Evolutionary conservation across 1,284 basidiomycete species (phyloP).

Genomic region (Coniophora puteana): DNA sequence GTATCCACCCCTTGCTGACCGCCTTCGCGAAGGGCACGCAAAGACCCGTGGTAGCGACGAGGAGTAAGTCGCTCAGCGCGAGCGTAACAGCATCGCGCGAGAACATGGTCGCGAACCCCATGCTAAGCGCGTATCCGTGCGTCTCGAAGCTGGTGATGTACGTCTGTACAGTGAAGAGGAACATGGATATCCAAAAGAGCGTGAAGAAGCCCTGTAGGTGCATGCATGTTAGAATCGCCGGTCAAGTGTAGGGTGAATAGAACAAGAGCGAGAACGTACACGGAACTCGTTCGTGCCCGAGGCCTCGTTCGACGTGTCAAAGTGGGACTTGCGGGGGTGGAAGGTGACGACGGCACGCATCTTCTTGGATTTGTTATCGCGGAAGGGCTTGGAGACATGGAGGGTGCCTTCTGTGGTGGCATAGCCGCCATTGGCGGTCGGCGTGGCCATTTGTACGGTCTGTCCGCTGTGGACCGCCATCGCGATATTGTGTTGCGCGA

Average conservation of each 20-base stretch:
- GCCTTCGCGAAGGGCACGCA: constrained; percentile 84
- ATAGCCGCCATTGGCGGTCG: constrained; percentile 43
- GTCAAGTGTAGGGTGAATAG: no score
- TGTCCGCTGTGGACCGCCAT: neutral
- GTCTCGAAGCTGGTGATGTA: constrained; percentile 76
- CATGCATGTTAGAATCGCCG: constrained; percentile 1
- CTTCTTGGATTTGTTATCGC: constrained; percentile 62
- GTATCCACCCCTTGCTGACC: constrained; percentile 73
- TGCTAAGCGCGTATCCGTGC: constrained; percentile 75
- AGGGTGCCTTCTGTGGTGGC: constrained; percentile 61
- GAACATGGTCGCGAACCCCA: constrained; percentile 86
- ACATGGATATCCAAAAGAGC: constrained; percentile 88
- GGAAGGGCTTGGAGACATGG: constrained; percentile 72
- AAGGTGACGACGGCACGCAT: constrained; percentile 78
- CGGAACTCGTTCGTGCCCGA: constrained; percentile 84
- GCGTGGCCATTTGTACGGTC: constrained; percentile 11
- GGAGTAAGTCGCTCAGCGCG: constrained; percentile 79
- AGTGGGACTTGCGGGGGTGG: constrained; percentile 76
- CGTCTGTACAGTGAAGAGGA: constrained; percentile 74
- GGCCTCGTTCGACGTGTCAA: constrained; percentile 77
- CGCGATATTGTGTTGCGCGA: neutral
- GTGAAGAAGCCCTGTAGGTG: constrained; percentile 79
- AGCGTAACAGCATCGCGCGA: constrained; percentile 83
- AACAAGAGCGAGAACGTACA: constrained; percentile 38
- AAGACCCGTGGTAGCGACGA: constrained; percentile 75